Base-by-base conservation (phyloP, 805 yeast genomes). In the Spathaspora boniae region DNA sequence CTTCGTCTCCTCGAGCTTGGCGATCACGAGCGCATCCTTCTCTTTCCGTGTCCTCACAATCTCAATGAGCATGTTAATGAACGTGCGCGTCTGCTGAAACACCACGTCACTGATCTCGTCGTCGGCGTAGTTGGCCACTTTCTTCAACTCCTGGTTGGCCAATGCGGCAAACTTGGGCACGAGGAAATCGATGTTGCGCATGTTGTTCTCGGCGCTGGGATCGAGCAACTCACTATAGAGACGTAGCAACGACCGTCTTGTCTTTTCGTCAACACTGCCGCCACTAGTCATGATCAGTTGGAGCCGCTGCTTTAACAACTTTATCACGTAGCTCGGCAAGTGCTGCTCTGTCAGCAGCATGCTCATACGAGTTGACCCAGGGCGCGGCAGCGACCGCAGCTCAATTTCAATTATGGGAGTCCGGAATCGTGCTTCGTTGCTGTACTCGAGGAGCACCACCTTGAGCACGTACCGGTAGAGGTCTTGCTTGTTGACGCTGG, bases 381-480 rank as follows among this genome's bases (percentile, higher is more conserved):
- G 24, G 9, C n/a, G 14, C 6, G 28, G 4, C 11, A 34, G 31
- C 23, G 19, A 16, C 4, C 14, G 19, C 9, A 20, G 8, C 12
- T n/a, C n/a, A n/a, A 33, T 21, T 20, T 37, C 42, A 17, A 43
- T 36, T 8, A 45, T 38, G 6, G 57, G 55, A 11, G 60, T 65
- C 34, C 70, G 56, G 58, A 80, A 82, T 24, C 86, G 56, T 2
- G 85, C 85, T 53, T 80, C 86, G 39, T 71, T 76, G 36, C 74
- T 60, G 47, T 82, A 80, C 31, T 78, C 82, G 14, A 83, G 52
- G 9, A 83, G 54, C 2, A 81, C 52, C 5, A 78, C 56, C 46
- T 79, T 77, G 30, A 82, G 49, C 1, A 80, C 67, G 20, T 72
- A 65, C 31, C 68, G 68, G 45, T 82, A 81, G 3, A 78, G 56